A percentile compares a stretch with the other conserved stretches of the same genome.
Evolutionary conservation across 1,139 yeast species (phyloP).

Genomic region (Geotrichum klebahnii): DNA sequence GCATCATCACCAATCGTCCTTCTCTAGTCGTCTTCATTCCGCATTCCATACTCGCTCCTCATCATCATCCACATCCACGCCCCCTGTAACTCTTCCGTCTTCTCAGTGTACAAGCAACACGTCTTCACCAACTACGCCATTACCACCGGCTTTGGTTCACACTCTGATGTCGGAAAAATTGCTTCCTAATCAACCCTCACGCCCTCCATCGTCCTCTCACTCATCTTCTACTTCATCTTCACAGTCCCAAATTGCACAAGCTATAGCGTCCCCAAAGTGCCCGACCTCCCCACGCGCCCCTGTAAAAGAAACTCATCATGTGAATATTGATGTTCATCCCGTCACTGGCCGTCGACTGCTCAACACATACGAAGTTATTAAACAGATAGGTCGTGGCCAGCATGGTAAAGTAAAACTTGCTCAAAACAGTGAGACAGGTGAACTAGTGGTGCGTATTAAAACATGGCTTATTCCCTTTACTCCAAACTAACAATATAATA

Average conservation of each 20-base stretch:
- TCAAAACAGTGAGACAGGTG: constrained; percentile 61
- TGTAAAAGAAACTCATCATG: constrained; percentile 81
- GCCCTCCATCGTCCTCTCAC: constrained; percentile 6
- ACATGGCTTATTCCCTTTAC: not conserved
- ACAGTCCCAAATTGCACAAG: not conserved
- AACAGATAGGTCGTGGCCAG: constrained; percentile 91
- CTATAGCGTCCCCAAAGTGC: constrained; percentile 2
- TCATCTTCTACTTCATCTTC: constrained; percentile 11
- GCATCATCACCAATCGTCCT: constrained; percentile 2
- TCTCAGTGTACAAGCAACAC: constrained; percentile 7
- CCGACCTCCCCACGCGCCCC: constrained; percentile 20
- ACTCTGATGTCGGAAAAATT: constrained; percentile 8
- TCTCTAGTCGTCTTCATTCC: constrained; percentile 12
- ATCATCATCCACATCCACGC: constrained; percentile 1
- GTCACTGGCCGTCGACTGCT: constrained; percentile 75
- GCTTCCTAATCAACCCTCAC: not conserved
- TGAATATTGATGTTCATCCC: constrained; percentile 84
- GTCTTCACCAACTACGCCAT: constrained; percentile 4
- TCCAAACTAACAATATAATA: not conserved
- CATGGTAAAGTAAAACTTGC: constrained; percentile 97
- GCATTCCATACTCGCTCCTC: constrained; percentile 15
- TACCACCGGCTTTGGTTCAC: constrained; percentile 2
- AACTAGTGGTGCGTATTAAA: constrained; percentile 47
- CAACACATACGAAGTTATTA: constrained; percentile 83
- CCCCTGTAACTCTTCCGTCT: not conserved